Evolutionary conservation across 2,329 filamentous ascomycete species (phyloP), one percentile per base, ranked within the genome.

Genomic region (Xylariaceae sp.): DNA sequence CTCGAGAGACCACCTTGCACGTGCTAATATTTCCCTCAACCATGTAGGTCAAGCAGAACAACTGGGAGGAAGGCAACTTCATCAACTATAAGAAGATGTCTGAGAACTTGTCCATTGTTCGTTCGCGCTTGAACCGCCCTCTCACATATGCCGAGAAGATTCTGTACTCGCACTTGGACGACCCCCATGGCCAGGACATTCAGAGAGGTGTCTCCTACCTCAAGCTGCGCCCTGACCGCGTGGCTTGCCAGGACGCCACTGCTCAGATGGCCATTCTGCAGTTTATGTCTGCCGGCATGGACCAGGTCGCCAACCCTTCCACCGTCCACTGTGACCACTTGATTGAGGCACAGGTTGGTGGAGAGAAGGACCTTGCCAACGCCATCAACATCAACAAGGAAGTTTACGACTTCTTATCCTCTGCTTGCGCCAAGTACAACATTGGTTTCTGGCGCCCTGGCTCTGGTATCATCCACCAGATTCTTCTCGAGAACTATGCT

Each of bases 41-140:
- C 41, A 28, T 46, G 59, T 55, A 84, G 81, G 81, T 99, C 74
- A 88, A 88, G 75, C 96, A 97, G 83, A 96, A 93, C 82, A 97
- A 90, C 78, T 90, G 86, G 82, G 94, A 99, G 78, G 88, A 91
- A 75, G 84, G 83, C 75, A 94, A 95, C 83, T 97, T 90, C 82
- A 96, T 97, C 82, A 96, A 97, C 83, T 99, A 99, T 75, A 91
- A 90, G 84, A 97, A 97, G 84, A 97, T 97, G 91, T 91, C 89
- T 66, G 92, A 97, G 80, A 97, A 96, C 83, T 84, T 99, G 56
- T 80, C 85, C 67, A 85, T 99, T 73, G 94, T 99, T 64, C 89
- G 94, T 69, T 74, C 79, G 66, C 87, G 94, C 68, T 83, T 99
- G 63, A 96, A 96, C 79, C 87, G 90, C 65, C 94, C 94, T 63